Evolutionary conservation across 306 rosid species (phyloP).

Genomic region (Prunus mongolica): DNA sequence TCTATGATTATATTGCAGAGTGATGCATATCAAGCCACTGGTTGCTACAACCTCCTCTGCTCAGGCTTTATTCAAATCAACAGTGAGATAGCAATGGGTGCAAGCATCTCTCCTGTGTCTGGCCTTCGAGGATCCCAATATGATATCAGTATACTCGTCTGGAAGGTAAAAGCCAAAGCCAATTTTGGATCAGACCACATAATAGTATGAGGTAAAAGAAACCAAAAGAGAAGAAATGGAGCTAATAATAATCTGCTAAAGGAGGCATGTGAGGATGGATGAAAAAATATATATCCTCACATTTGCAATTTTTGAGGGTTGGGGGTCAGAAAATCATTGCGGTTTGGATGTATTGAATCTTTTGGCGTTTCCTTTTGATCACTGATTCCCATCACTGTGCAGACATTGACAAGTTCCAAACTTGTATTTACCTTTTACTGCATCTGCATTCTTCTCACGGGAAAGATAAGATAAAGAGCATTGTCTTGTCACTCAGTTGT

Average conservation of each 20-base stretch:
- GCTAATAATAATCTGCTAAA: slow-evolving; percentile 2
- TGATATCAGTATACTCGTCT: slow-evolving; percentile 87
- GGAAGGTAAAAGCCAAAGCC: slow-evolving; percentile 73
- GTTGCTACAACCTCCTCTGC: slow-evolving; percentile 99
- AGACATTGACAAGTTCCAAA: neutral
- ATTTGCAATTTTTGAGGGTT: neutral
- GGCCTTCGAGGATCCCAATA: slow-evolving; percentile 61
- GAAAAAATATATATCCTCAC: neutral
- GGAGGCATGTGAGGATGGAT: neutral
- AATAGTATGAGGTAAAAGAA: neutral
- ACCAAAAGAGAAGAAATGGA: neutral
- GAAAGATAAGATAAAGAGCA: neutral
- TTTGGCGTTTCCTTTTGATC: slow-evolving; percentile 27
- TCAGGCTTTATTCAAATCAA: slow-evolving; percentile 95
- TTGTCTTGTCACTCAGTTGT: neutral
- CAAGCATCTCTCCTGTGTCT: slow-evolving; percentile 89
- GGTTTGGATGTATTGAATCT: slow-evolving; percentile 37
- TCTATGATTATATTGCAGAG: slow-evolving; percentile 43
- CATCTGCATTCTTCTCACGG: slow-evolving; percentile 4
- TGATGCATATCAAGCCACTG: slow-evolving; percentile 99
- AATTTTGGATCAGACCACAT: neutral
- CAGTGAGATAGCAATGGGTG: slow-evolving; percentile 92
- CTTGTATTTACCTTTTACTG: neutral
- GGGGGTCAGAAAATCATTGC: slow-evolving; percentile 21
- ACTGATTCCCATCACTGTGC: slow-evolving; percentile 12